phyloP scores from a whole-genome alignment of 257 asterid genomes.

The Primulina eburnea region DNA sequence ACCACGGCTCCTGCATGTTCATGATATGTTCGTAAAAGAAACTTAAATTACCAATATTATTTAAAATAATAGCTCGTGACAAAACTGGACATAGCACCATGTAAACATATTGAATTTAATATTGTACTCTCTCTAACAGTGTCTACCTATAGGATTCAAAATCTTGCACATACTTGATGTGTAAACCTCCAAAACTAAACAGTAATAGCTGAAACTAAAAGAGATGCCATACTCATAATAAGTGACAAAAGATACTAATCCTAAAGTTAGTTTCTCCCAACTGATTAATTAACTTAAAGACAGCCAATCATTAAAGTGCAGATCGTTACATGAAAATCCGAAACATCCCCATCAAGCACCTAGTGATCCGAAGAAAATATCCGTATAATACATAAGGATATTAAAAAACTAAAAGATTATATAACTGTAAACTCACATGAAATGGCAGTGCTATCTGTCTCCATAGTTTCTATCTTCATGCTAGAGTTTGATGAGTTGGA shows the following conservation, averaged over 20 bases:
- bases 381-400: neutral
- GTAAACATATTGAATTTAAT: neutral
- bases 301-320: neutral
- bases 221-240: neutral
- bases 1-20: too few species aligned
- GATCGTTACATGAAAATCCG: neutral
- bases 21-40: too few species aligned
- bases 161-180: conserved; percentile 1
- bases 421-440: conserved; percentile 54
- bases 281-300: neutral
- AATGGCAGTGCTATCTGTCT: conserved; percentile 31
- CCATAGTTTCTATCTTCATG: conserved; percentile 32
- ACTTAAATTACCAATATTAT: neutral
- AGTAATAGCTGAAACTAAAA: neutral
- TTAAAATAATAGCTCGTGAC: neutral
- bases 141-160: neutral
- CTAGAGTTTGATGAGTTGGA: conserved; percentile 30
- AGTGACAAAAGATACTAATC: neutral
- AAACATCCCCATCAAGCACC: neutral
- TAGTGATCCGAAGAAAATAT: neutral
- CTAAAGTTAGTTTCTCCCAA: conserved; percentile 2
- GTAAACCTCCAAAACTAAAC: conserved; percentile 12
- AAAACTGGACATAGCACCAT: neutral
- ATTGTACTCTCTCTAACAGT: neutral
- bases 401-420: neutral